Conservation (phyloP, 2,329 filamentous ascomycete species). For the Penicillium sp. region DNA sequence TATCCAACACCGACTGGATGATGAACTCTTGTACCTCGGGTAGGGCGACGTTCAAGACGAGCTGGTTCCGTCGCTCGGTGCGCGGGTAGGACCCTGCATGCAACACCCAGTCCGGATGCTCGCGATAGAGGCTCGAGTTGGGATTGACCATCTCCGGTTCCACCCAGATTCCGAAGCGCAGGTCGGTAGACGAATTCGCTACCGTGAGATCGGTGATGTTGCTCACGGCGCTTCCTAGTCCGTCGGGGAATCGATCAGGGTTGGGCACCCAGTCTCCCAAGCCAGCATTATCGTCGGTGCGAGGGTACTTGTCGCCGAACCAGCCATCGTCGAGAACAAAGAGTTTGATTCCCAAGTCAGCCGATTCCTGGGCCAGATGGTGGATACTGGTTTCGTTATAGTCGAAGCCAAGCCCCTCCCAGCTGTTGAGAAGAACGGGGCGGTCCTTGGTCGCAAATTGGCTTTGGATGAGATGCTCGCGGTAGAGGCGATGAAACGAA, state of each 20-base stretch:
- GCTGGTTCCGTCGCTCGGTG: constrained; percentile 56
- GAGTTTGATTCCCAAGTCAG: constrained; percentile 59
- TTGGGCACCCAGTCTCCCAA: constrained; percentile 65
- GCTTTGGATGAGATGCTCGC: constrained; percentile 59
- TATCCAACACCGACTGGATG: constrained; percentile 53
- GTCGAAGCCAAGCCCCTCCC: constrained; percentile 62
- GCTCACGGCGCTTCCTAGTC: constrained; percentile 52
- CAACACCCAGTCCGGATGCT: constrained; percentile 64
- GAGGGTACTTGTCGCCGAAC: constrained; percentile 63
- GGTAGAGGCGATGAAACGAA: constrained; percentile 60
- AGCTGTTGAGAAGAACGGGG: constrained; percentile 62
- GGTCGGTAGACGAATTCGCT: constrained; percentile 46
- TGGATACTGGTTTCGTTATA: constrained; percentile 58
- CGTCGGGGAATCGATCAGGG: constrained; percentile 57
- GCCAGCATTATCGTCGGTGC: constrained; percentile 56
- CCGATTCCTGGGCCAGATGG: constrained; percentile 55
- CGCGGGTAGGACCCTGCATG: constrained; percentile 57
- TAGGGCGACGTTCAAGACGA: constrained; percentile 61
- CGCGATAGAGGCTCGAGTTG: constrained; percentile 58
- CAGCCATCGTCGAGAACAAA: constrained; percentile 67
- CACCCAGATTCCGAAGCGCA: constrained; percentile 65
- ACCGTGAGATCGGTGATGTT: constrained; percentile 52
- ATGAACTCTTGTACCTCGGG: constrained; percentile 63
- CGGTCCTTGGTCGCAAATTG: constrained; percentile 53
- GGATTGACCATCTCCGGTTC: constrained; percentile 68